Evolutionary conservation across 805 yeast species (phyloP).

Genomic region (Candida sanyiensis): DNA sequence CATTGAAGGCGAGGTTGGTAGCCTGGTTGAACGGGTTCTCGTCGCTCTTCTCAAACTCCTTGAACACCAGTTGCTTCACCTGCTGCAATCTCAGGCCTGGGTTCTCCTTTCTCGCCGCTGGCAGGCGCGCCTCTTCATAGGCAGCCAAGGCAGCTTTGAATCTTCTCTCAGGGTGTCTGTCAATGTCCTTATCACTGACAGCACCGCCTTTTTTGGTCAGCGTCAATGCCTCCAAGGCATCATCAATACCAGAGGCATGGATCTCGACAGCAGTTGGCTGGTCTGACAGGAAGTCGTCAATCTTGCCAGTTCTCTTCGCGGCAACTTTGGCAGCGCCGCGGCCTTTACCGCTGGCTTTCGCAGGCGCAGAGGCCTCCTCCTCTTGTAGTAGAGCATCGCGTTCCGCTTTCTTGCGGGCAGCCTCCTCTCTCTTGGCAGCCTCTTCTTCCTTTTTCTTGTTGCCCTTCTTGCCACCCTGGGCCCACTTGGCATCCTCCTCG

Average conservation of each 20-base stretch:
- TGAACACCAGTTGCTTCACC: constrained; percentile 62
- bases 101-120: constrained; percentile 66
- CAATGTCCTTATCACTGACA: constrained; percentile 57
- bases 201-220: constrained; percentile 54
- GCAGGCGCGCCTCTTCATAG: constrained; percentile 64
- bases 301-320: constrained; percentile 50
- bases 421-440: constrained; percentile 67
- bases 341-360: constrained; percentile 51
- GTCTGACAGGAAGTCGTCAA: constrained; percentile 59
- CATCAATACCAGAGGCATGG: constrained; percentile 70
- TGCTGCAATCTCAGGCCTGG: constrained; percentile 81
- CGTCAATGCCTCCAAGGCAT: constrained; percentile 72
- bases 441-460: constrained; percentile 66
- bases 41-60: constrained; percentile 75
- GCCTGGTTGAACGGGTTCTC: constrained; percentile 80
- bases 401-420: constrained; percentile 75
- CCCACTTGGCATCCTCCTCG: constrained; percentile 62
- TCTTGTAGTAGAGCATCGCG: constrained; percentile 60
- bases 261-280: constrained; percentile 48
- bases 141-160: constrained; percentile 75
- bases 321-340: constrained; percentile 69
- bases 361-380: constrained; percentile 59
- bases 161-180: constrained; percentile 85
- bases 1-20: constrained; percentile 58
- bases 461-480: constrained; percentile 62